phyloP scores from a whole-genome alignment of 2,329 filamentous ascomycete genomes.

The Penicillium thymicola region DNA sequence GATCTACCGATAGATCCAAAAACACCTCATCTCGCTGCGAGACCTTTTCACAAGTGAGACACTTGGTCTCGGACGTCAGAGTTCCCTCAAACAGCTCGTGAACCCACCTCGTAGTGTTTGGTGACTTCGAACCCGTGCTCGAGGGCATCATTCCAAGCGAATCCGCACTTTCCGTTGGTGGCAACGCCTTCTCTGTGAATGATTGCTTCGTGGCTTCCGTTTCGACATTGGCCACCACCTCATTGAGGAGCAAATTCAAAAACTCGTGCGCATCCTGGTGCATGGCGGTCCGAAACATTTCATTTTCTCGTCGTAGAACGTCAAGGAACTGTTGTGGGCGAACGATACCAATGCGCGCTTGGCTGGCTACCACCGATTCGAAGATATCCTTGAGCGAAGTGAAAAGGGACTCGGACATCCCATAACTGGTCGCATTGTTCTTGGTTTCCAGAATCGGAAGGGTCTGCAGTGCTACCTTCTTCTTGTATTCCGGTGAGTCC shows the following conservation, averaged over 20 bases:
- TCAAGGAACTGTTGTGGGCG: conserved; percentile 92
- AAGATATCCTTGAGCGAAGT: conserved; percentile 96
- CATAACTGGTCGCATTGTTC: conserved; percentile 75
- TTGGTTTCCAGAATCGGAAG: conserved; percentile 85
- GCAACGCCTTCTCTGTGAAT: conserved; percentile 43
- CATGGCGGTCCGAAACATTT: conserved; percentile 96
- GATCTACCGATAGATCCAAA: conserved; percentile 89
- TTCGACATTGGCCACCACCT: conserved; percentile 92
- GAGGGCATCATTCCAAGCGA: conserved; percentile 54
- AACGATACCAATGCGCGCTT: conserved; percentile 80
- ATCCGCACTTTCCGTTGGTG: conserved; percentile 49
- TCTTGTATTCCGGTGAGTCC: conserved; percentile 95
- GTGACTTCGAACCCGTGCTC: conserved; percentile 50
- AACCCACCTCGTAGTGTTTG: conserved; percentile 79
- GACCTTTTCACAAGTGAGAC: conserved; percentile 90
- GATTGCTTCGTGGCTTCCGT: conserved; percentile 59
- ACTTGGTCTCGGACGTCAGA: conserved; percentile 92
- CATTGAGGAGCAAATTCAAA: conserved; percentile 88
- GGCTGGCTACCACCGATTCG: conserved; percentile 77
- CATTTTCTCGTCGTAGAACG: conserved; percentile 88
- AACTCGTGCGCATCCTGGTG: conserved; percentile 99
- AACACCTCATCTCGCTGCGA: conserved; percentile 96
- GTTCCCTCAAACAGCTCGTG: conserved; percentile 96
- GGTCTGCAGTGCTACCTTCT: conserved; percentile 86
- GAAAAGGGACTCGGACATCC: conserved; percentile 93